These are phyloP conservation scores for Trypanosoma melophagium DNA, from an alignment of 208 protist species.

Conservation along the genomic window DNA sequence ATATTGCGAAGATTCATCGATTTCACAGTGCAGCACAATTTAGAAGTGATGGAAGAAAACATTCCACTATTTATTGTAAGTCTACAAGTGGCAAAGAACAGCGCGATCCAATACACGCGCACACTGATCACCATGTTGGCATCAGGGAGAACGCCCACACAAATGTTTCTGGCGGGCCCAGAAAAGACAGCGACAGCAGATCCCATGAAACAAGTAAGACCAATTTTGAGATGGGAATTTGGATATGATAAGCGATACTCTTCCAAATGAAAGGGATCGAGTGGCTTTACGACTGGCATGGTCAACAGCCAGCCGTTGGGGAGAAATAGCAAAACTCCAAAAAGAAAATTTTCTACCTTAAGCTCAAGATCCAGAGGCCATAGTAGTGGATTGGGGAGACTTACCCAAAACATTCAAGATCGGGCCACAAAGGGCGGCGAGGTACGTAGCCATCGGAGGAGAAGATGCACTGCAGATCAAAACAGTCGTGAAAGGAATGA, in stretches of 20 bases:
- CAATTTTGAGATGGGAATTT: slow-evolving; percentile 12
- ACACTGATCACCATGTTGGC: not conserved
- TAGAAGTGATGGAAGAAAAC: not conserved
- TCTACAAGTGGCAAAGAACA: slow-evolving; percentile 17
- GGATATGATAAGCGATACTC: slow-evolving; percentile 4
- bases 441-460: not conserved
- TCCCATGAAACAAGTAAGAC: slow-evolving; percentile 14
- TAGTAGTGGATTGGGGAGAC: slow-evolving; percentile 4
- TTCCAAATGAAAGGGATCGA: not conserved
- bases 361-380: not conserved
- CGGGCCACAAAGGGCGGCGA: slow-evolving; percentile 12
- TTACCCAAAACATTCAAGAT: slow-evolving; percentile 3
- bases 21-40: not conserved
- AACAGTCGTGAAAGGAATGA: not conserved
- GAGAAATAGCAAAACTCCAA: slow-evolving; percentile 10
- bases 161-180: slow-evolving; percentile 1
- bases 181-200: not conserved
- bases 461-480: not conserved
- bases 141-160: not conserved
- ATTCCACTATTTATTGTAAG: slow-evolving; percentile 13
- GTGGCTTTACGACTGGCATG: slow-evolving; percentile 6
- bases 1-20: slow-evolving; percentile 1
- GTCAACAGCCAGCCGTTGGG: not conserved
- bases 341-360: slow-evolving; percentile 10
- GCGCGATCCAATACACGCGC: slow-evolving; percentile 2